Evolutionary conservation across 2,329 filamentous ascomycete species (phyloP), one percentile per base, ranked within the genome.

Genomic region (Fusarium chlamydosporum): DNA sequence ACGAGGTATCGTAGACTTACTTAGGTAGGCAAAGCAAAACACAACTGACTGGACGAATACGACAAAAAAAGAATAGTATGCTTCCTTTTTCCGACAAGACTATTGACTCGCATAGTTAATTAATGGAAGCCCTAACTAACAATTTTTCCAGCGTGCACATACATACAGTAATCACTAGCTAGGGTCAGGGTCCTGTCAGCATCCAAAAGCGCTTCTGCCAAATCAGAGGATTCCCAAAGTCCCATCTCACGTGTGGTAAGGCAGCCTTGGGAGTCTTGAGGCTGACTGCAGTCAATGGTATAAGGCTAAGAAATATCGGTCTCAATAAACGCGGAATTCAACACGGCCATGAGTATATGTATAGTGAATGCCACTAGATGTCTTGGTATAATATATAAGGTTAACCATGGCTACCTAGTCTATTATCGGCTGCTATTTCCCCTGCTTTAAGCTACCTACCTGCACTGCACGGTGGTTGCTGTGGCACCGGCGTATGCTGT

Each of bases 101-200:
- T 18, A 41, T 47, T 29, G 31, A 42, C 20, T 18, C 26, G 16
- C 12, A 16, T 34, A 20, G 15, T 52, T 16, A n/a, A 38, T 33
- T 38, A 60, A 43, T 29, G 29, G 29, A 9, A 27, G 41, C 45
- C 38, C 50, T 56, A 42, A 26, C 50, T 56, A 42, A 26, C 41
- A 18, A 20, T n/a, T n/a, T 56, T 62, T 41, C 18, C 40, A 43
- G 41, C 31, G 16, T 60, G 42, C n/a, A n/a, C n/a, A n/a, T n/a
- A n/a, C n/a, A n/a, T 56, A 23, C 23, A 23, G 23, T 23, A 47
- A 63, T 56, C 45, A 62, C 51, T 51, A 51, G 37, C 34, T 41
- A 50, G 62, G 50, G 33, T 41, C 50, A 62, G 56, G 66, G 61
- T 59, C 61, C 47, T 47, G 63, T 67, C 63, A 67, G 63, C 65